phyloP scores from a whole-genome alignment of 2,329 filamentous ascomycete species.

The Hypoxylon sp. region DNA sequence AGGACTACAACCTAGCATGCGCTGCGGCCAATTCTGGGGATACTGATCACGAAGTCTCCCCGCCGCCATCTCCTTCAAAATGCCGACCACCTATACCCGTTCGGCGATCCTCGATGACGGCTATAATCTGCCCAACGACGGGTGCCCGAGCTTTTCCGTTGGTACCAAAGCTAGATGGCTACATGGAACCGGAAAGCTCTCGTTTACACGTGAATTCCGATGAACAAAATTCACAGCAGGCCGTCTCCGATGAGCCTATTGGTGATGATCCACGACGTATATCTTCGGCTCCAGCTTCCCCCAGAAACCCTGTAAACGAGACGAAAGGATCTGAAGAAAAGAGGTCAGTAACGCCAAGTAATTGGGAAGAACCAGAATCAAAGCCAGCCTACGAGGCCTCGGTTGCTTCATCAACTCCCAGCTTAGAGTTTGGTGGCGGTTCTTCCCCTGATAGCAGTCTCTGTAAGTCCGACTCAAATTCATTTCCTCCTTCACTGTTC shows the following conservation, averaged over 20 bases:
- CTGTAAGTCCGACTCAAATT: slow-evolving; percentile 28
- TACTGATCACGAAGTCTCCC: slow-evolving; percentile 21
- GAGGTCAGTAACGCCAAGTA: slow-evolving; percentile 22
- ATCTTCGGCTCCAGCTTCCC: slow-evolving; percentile 6
- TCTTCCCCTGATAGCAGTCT: slow-evolving; percentile 51
- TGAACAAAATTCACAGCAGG: not conserved
- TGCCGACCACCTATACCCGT: slow-evolving; percentile 36
- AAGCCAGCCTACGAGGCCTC: slow-evolving; percentile 41
- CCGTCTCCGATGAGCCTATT: slow-evolving; percentile 15
- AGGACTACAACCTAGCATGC: slow-evolving; percentile 15
- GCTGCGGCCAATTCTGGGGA: slow-evolving; percentile 11
- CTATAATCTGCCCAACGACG: slow-evolving; percentile 43
- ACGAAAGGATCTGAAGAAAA: slow-evolving; percentile 22
- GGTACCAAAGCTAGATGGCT: slow-evolving; percentile 31
- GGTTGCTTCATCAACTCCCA: slow-evolving; percentile 51
- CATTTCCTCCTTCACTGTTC: not conserved
- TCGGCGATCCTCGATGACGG: slow-evolving; percentile 36
- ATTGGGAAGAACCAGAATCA: slow-evolving; percentile 28
- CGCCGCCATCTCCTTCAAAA: slow-evolving; percentile 26
- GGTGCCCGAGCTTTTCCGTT: slow-evolving; percentile 50
- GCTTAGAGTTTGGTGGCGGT: slow-evolving; percentile 48
- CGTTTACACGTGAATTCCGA: slow-evolving; percentile 7
- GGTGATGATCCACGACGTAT: not conserved
- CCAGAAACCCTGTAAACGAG: slow-evolving; percentile 11
- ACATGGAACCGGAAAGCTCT: slow-evolving; percentile 22